Percentiles rank a stretch among this genome's conserved stretches.
These are phyloP conservation scores for Mortierella sp. DNA, from an alignment of 371 early-diverging fungal genomes.

Conservation along the genomic window DNA sequence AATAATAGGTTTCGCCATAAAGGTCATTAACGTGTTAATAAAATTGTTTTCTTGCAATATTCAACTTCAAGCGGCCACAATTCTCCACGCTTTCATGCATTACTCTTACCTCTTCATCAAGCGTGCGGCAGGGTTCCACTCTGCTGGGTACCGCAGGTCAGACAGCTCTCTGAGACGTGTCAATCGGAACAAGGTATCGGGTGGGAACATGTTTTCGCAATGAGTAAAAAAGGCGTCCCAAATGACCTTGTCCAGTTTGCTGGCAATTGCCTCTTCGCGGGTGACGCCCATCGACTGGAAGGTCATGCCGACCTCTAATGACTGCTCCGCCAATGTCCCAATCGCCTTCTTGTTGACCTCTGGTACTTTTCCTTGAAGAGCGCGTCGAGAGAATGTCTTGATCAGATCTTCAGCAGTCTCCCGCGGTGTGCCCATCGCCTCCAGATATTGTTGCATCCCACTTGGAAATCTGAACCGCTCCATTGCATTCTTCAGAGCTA, in stretches of 20 bases:
- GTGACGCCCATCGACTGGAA: slow-evolving; percentile 52
- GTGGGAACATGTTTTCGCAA: slow-evolving; percentile 32
- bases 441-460: slow-evolving; percentile 29
- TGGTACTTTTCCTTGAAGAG: slow-evolving; percentile 26
- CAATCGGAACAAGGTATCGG: slow-evolving; percentile 28
- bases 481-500: slow-evolving; percentile 39
- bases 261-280: slow-evolving; percentile 35
- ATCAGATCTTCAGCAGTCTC: slow-evolving; percentile 26
- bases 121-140: slow-evolving; percentile 85
- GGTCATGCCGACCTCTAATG: slow-evolving; percentile 54
- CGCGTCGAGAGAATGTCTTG: slow-evolving; percentile 10
- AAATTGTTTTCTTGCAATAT: background rate
- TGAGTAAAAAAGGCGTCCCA: slow-evolving; percentile 50
- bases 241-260: slow-evolving; percentile 34
- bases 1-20: background rate
- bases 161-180: slow-evolving; percentile 70
- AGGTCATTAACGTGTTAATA: background rate
- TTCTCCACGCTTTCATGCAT: background rate
- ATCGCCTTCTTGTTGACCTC: slow-evolving; percentile 35
- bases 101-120: slow-evolving; percentile 70
- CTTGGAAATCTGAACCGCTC: slow-evolving; percentile 28
- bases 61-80: background rate
- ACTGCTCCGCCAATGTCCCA: slow-evolving; percentile 24
- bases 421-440: slow-evolving; percentile 33
- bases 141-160: slow-evolving; percentile 85